Conservation (phyloP, 106 monocot species). For the Chionographis japonica region DNA sequence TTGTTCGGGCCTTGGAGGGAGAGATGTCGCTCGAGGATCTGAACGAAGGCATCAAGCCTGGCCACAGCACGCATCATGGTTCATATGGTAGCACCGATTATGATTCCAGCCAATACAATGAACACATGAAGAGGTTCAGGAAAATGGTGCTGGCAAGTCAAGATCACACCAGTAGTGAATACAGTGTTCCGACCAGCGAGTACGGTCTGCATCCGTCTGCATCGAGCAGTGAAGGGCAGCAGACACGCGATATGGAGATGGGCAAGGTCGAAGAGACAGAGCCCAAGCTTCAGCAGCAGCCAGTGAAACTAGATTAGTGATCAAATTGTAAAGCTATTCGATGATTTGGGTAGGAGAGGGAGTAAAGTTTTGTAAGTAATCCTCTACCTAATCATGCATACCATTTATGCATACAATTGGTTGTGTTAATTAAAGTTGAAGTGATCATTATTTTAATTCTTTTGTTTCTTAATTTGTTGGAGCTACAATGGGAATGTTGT, state of each 20-base stretch:
- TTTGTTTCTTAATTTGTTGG: no score
- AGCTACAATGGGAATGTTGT: no score
- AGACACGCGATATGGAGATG: conserved; percentile 11
- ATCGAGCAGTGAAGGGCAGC: conserved; percentile 15
- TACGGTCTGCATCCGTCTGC: conserved; percentile 20
- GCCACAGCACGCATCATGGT: conserved; percentile 21
- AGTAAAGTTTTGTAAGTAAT: no score
- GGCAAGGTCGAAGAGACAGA: conserved; percentile 5
- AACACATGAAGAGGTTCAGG: conserved; percentile 23
- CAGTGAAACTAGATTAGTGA: neutral
- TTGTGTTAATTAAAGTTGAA: no score
- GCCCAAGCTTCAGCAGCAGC: conserved; percentile 5
- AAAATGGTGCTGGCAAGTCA: conserved; percentile 28
- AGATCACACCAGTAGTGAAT: conserved; percentile 25
- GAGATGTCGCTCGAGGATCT: conserved; percentile 37
- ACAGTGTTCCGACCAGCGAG: conserved; percentile 44
- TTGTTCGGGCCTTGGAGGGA: conserved; percentile 49
- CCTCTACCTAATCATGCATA: no score
- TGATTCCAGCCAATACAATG: conserved; percentile 18
- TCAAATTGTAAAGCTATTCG: no score
- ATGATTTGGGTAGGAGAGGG: no score
- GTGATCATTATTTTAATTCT: no score
- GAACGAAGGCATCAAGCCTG: conserved; percentile 32
- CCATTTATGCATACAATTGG: no score
- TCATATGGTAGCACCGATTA: conserved; percentile 18